Base-by-base conservation (phyloP, 345 rosid genomes). In the Barbarea vulgaris region DNA sequence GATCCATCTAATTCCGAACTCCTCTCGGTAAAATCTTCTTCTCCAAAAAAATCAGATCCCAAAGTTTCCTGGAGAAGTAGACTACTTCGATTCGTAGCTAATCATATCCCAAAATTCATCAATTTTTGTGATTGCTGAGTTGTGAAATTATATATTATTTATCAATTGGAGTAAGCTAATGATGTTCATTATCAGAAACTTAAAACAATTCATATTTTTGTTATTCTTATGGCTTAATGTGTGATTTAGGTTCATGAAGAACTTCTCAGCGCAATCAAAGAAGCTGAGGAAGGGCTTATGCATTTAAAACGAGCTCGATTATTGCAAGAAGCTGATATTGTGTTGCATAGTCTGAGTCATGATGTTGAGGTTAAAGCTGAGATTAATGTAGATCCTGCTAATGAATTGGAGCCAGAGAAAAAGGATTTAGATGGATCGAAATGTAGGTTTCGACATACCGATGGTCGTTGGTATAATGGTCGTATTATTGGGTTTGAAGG, bases 401-500 rank as follows among this genome's bases (percentile, higher is more conserved):
- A 59, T 37, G 87, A 77, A 37, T 64, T 82, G 58, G 89, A 84
- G 77, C 84, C 81, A 11, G 91, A 86, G 39, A 74, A 37, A 30
- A 75, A 66, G 56, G 87, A 58, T 73, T 77, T 80, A 8, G 85
- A 85, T 51, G 96, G 94, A 48, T 87, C 96, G 12, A 90, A 83
- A 76, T 95, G 97, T 55, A 87, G 97, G 50, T 92, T 95, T 58
- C 83, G 89, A 12, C 74, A 86, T 61, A 80, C 51, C 7, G 82
- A 95, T 82, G 99, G 99, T 2, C 97, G 90, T 19, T 92, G 99
- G 99, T 95, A 95, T 77, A 81, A 89, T 70, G 99, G 97, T 81
- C 87, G 82, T 41, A 72, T 92, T 79, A 76, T 92, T 69, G 87
- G 77, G 30, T 70, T 86, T 76, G 85, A 82, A 56, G 87, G 83